phyloP scores from a whole-genome alignment of 768 basidiomycete species.

The Sporobolomyces pararoseus region DNA sequence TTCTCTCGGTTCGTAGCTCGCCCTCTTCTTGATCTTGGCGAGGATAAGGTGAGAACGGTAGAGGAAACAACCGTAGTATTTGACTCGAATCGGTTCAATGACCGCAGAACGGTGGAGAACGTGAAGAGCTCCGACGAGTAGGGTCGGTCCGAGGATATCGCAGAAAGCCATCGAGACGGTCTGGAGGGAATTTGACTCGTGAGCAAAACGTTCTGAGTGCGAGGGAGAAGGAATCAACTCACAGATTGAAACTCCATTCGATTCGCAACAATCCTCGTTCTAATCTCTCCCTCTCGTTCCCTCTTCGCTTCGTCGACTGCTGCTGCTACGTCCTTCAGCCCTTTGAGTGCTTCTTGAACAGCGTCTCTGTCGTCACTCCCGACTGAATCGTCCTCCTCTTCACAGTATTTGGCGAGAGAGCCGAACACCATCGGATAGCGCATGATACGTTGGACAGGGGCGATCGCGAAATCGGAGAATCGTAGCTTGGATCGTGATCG shows the following conservation, averaged over 20 bases:
- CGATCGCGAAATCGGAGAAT: constrained; percentile 82
- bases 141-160: constrained; percentile 69
- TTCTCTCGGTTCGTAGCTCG: constrained; percentile 75
- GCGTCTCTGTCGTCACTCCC: constrained; percentile 38
- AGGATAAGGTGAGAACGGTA: constrained; percentile 85
- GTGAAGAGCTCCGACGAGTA: constrained; percentile 80
- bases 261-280: constrained; percentile 66
- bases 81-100: constrained; percentile 40
- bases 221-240: constrained; percentile 16
- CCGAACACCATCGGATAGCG: constrained; percentile 87
- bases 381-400: constrained; percentile 15
- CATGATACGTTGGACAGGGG: constrained; percentile 94
- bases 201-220: no score
- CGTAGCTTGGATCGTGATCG: constrained; percentile 44
- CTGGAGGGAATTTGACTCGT: constrained; percentile 33
- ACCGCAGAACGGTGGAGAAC: constrained; percentile 68
- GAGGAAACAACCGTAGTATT: constrained; percentile 67
- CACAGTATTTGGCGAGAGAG: constrained; percentile 54
- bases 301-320: constrained; percentile 78
- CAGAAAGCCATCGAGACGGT: constrained; percentile 48
- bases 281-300: constrained; percentile 61
- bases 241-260: constrained; percentile 56
- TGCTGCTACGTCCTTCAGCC: constrained; percentile 70
- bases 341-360: constrained; percentile 53
- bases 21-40: constrained; percentile 73